Conservation (phyloP, 2,329 filamentous ascomycete genomes). For the Pyrenophora tritici-repentis region DNA sequence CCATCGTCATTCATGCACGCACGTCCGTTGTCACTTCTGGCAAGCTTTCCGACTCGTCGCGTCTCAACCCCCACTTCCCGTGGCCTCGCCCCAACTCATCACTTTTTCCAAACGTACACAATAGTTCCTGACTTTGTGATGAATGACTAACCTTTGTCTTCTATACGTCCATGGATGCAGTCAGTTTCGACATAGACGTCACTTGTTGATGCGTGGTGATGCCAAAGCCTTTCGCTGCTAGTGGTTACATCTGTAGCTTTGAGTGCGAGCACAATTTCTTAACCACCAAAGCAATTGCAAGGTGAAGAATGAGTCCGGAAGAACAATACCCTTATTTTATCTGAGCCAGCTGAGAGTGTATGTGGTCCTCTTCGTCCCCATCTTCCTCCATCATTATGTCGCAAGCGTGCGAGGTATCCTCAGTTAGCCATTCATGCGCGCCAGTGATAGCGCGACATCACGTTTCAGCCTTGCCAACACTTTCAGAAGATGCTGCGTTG, state of each 20-base stretch:
- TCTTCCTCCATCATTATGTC: background rate
- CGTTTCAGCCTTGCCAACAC: conserved; percentile 1
- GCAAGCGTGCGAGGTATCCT: background rate
- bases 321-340: no score
- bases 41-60: conserved; percentile 6
- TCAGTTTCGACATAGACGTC: background rate
- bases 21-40: conserved; percentile 1
- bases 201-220: no score
- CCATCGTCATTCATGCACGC: background rate
- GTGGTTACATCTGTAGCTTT: no score
- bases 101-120: conserved; percentile 6
- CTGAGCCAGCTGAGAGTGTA: no score
- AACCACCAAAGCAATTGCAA: background rate
- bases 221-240: no score
- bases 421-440: conserved; percentile 4
- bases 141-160: no score
- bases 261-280: no score
- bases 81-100: background rate
- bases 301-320: background rate
- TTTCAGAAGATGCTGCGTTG: background rate
- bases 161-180: no score
- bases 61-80: conserved; percentile 8
- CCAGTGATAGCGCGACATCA: background rate
- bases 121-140: background rate
- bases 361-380: background rate